Evolutionary conservation across 768 basidiomycete genomes (phyloP).

Genomic region (Melanogaster broomeanus): DNA sequence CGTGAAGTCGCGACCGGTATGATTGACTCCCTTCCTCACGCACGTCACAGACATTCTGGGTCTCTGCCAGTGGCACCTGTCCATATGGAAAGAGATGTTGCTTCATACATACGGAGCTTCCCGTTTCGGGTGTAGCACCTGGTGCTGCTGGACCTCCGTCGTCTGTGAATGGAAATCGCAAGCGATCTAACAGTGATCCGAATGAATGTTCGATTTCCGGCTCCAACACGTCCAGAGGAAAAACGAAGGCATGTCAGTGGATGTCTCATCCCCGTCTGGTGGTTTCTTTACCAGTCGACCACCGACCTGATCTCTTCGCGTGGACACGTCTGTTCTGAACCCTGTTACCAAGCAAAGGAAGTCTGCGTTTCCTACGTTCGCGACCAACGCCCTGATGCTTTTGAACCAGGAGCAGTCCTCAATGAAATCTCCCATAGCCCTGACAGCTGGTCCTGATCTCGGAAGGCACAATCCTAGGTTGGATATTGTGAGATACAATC

Average conservation of each 20-base stretch:
- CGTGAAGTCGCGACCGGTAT: slow-evolving; percentile 21
- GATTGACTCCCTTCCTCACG: slow-evolving; percentile 7
- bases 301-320: slow-evolving; percentile 68
- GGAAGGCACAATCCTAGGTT: slow-evolving; percentile 73
- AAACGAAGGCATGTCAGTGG: slow-evolving; percentile 60
- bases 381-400: slow-evolving; percentile 52
- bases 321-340: slow-evolving; percentile 71
- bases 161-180: slow-evolving; percentile 52
- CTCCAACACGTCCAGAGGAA: slow-evolving; percentile 76
- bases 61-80: slow-evolving; percentile 89
- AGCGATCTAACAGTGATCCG: slow-evolving; percentile 80
- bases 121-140: slow-evolving; percentile 58
- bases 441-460: slow-evolving; percentile 84
- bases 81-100: slow-evolving; percentile 92
- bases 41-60: slow-evolving; percentile 78
- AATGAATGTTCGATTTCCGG: slow-evolving; percentile 73
- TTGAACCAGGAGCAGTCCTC: slow-evolving; percentile 55
- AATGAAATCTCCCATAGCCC: slow-evolving; percentile 73
- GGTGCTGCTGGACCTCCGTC: slow-evolving; percentile 57
- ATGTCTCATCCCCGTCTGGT: slow-evolving; percentile 42
- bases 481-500: slow-evolving; percentile 73
- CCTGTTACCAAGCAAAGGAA: slow-evolving; percentile 73
- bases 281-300: slow-evolving; percentile 62
- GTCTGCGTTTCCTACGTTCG: slow-evolving; percentile 73
- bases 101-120: slow-evolving; percentile 90